Base-by-base conservation (phyloP, 2,329 filamentous ascomycete genomes). In the Tolypocladium album region DNA sequence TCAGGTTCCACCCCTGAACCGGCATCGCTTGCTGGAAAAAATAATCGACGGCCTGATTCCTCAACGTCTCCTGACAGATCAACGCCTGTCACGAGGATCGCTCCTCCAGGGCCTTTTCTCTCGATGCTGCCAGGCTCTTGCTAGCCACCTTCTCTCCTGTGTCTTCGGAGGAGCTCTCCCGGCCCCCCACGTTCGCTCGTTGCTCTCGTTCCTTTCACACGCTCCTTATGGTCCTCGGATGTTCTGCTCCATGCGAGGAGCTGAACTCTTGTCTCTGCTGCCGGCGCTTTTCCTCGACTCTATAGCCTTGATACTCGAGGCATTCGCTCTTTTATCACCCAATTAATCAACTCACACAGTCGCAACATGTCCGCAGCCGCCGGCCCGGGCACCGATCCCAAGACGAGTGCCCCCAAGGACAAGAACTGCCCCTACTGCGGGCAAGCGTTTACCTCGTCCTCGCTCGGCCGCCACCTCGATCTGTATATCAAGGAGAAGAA, bases 401-500 rank as follows among this genome's bases (percentile, higher is more conserved):
- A 74, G 65, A 50, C 58, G 52, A 62, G 69, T 62, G 81, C 88
- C 20, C 74, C 82, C 61, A 97, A 97, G 75, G 92, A 97, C 77
- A 91, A 90, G 70, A 87, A 81, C 64, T 97, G 93, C 72, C 89
- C 88, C 42, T 97, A 90, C 76, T 97, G 93, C 73, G 82, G 86
- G 55, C 91, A 96, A 73, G 82, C 88, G 8, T 97, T 97, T 71
- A 97, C 93, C 20, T 97, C 92, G 1, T 96, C 92, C 20, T 96
- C 91, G 2, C 84, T 97, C 58, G 93, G 93, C 57, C 88, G 93
- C 55, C 93, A 97, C 75, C 86, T 97, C 65, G 93, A 97, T 72
- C 84, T 96, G 45, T 97, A 95, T 73, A 92, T 97, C 68, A 92
- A 92, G 70, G 88, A 92, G 61, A 95, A 92, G 77, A 97, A 97